These are phyloP conservation scores for Paecilomyces formosus DNA, from an alignment of 2,329 filamentous ascomycete genomes.

Conservation along the genomic window DNA sequence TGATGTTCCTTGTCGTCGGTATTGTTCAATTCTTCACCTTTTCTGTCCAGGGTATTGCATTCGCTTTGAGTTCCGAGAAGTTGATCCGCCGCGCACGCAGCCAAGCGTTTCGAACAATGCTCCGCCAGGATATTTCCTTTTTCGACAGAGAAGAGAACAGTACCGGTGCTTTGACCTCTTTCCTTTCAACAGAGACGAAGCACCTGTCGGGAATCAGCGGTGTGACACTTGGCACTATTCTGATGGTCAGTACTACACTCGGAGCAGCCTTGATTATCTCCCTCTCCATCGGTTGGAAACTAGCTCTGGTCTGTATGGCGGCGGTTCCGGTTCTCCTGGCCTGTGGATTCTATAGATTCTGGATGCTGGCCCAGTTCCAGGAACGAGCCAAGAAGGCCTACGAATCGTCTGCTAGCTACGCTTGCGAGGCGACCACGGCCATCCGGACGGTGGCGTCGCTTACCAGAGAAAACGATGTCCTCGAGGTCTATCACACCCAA, in stretches of 20 bases:
- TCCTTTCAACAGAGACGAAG: conserved; percentile 83
- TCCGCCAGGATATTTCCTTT: conserved; percentile 87
- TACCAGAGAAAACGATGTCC: conserved; percentile 77
- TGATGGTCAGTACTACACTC: conserved; percentile 74
- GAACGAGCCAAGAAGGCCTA: conserved; percentile 72
- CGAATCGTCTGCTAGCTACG: conserved; percentile 72
- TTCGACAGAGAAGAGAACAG: conserved; percentile 89
- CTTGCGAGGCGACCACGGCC: conserved; percentile 86
- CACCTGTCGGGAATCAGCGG: conserved; percentile 83
- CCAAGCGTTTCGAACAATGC: conserved; percentile 73
- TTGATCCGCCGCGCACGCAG: conserved; percentile 78
- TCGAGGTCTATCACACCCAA: conserved; percentile 60
- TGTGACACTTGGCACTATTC: conserved; percentile 75
- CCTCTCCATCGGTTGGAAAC: conserved; percentile 77
- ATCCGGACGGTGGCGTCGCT: conserved; percentile 91
- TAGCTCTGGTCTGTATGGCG: conserved; percentile 73
- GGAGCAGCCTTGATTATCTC: conserved; percentile 63
- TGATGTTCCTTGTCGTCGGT: conserved; percentile 83
- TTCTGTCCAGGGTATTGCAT: conserved; percentile 60
- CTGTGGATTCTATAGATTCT: conserved; percentile 85
- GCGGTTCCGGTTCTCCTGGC: conserved; percentile 69
- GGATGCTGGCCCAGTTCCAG: conserved; percentile 72
- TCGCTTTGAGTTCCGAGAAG: conserved; percentile 80
- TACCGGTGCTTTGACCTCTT: conserved; percentile 78
- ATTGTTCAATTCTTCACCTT: conserved; percentile 65